Percentiles rank a stretch among this genome's conserved stretches.
These are phyloP conservation scores for Ogataea glucozyma DNA, from an alignment of 805 yeast species.

Conservation along the genomic window DNA sequence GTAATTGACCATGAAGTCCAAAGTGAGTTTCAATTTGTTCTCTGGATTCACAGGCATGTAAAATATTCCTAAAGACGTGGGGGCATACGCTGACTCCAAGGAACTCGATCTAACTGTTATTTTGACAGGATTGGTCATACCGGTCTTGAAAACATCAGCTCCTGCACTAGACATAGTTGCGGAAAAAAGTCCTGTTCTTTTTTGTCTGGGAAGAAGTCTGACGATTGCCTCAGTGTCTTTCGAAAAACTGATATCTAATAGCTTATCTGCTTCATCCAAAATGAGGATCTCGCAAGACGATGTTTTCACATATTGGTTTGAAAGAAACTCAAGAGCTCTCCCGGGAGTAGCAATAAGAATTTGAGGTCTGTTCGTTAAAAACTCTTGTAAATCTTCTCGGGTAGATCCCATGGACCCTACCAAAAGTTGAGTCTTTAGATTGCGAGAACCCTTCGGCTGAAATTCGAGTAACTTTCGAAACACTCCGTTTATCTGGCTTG, in stretches of 20 bases:
- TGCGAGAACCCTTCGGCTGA: constrained; percentile 46
- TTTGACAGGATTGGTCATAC: constrained; percentile 90
- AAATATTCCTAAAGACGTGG: constrained; percentile 61
- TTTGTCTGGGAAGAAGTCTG: constrained; percentile 77
- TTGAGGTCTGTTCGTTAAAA: constrained; percentile 59
- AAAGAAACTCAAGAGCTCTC: constrained; percentile 71
- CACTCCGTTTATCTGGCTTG: constrained; percentile 71
- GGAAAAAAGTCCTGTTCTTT: constrained; percentile 90
- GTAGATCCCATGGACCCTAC: constrained; percentile 65
- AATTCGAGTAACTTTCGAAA: constrained; percentile 57
- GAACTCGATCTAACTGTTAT: constrained; percentile 65
- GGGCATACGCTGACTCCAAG: constrained; percentile 47
- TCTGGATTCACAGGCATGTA: constrained; percentile 63
- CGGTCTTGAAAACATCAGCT: constrained; percentile 74
- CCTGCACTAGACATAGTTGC: constrained; percentile 91
- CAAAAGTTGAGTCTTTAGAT: constrained; percentile 57
- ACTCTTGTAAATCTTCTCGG: constrained; percentile 69
- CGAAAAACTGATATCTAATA: constrained; percentile 76
- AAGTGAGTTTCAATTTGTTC: constrained; percentile 57
- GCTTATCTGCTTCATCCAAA: constrained; percentile 90
- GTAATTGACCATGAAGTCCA: constrained; percentile 52
- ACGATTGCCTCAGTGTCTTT: constrained; percentile 69
- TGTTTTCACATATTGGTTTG: constrained; percentile 58
- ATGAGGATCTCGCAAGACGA: constrained; percentile 70
- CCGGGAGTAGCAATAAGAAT: constrained; percentile 93